Base-by-base conservation (phyloP, 257 asterid species). In the Agastache rugosa region DNA sequence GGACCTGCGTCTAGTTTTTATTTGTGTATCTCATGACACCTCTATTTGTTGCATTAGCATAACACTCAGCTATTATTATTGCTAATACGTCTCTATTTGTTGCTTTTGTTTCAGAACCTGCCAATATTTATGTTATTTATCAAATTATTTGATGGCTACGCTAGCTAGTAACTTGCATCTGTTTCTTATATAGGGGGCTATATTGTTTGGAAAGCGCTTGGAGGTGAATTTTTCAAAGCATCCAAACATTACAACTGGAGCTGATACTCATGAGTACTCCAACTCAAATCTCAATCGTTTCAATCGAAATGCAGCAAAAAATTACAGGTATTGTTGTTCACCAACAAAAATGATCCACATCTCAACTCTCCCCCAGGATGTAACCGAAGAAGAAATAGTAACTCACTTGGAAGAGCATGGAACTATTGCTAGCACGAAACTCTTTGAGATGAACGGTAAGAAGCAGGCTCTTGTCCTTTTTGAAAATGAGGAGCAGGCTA, bases 291-390 rank as follows among this genome's bases (percentile, higher is more conserved):
- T 95, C 79, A 92, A 94, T 69, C 98, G 99, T 62, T 95, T 92
- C 83, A 92, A 95, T 65, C 89, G 97, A 7, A 95, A 95, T 71
- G 99, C 99, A 11, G 98, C 95, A 35, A 95, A 95, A 78, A 95
- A 92, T 75, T 95, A 95, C 76, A 85, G 96, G 59, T 95, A 95
- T 76, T 95, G 98, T 79, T 95, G 99, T 79, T 90, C 98, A 7
- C 99, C 99, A 2, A 95, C 97, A 72, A 95, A 90, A 87, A 92
- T 90, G 96, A 90, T 92, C 78, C 98, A 95, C 86, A 75, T 95
- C 63, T 95, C 98, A 55, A 90, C 97, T 71, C 96, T 92, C 71
- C 97, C 97, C 34, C 90, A 79, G 82, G 96, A 95, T 65, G 88
- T 89, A 59, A 86, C 89, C 0, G 98, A 92, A 83, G 96, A 87